Conservation (phyloP, 495 filamentous ascomycete species). For the Talaromyces wortmannii region DNA sequence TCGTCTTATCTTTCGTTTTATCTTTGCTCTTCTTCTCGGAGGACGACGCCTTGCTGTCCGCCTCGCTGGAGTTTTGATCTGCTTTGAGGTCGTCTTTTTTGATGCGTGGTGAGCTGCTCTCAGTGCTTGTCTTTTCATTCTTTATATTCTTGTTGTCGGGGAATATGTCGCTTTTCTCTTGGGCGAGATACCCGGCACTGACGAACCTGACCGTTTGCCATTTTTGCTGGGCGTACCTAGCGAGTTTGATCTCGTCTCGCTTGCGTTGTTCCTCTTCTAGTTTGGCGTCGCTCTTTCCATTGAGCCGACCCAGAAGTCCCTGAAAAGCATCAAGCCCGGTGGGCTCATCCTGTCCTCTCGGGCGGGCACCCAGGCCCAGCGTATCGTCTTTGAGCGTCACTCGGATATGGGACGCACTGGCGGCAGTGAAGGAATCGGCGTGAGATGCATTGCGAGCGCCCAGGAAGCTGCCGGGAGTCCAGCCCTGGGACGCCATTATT, state of each 20-base stretch:
- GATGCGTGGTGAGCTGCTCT: not conserved
- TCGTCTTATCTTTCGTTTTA: constrained; percentile 35
- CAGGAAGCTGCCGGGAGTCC: constrained; percentile 76
- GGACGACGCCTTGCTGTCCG: constrained; percentile 8
- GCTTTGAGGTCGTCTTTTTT: constrained; percentile 1
- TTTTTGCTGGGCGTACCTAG: constrained; percentile 59
- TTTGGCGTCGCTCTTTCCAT: constrained; percentile 70
- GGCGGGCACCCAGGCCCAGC: constrained; percentile 76
- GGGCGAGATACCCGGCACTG: constrained; percentile 68
- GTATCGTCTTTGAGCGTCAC: constrained; percentile 83
- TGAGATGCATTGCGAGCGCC: constrained; percentile 69
- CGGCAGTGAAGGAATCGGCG: constrained; percentile 64
- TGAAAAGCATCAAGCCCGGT: constrained; percentile 81
- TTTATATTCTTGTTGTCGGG: not conserved
- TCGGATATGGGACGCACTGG: constrained; percentile 70
- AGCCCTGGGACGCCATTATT: constrained; percentile 81
- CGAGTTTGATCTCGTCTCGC: constrained; percentile 56
- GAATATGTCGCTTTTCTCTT: constrained; percentile 35
- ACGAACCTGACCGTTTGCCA: constrained; percentile 76
- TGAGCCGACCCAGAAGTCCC: constrained; percentile 76
- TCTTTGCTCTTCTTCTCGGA: constrained; percentile 9
- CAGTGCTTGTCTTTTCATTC: not conserved
- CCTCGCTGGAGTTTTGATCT: constrained; percentile 9
- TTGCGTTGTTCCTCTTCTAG: constrained; percentile 57
- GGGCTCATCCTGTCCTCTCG: constrained; percentile 53